A percentile compares a stretch with the other conserved stretches of the same genome.
Evolutionary conservation across 1,284 basidiomycete species (phyloP).

Genomic region (Leccinum subrobustum): DNA sequence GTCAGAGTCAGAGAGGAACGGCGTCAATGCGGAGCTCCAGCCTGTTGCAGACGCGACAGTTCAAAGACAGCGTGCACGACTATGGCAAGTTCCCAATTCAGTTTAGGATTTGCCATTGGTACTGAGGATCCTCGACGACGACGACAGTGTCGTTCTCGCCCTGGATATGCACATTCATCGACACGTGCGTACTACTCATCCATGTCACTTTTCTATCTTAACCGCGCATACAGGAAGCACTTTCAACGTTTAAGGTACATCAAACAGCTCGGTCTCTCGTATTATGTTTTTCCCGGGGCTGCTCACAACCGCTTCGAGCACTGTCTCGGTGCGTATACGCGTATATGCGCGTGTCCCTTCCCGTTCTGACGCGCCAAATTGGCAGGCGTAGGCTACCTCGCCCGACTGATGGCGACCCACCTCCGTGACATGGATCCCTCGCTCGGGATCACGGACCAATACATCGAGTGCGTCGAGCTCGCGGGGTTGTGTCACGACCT

Average conservation of each 20-base stretch:
- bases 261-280: slow-evolving; percentile 76
- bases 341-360: not conserved
- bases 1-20: not conserved
- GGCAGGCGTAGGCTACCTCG: slow-evolving; percentile 69
- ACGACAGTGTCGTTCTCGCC: slow-evolving; percentile 37
- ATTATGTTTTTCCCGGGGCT: slow-evolving; percentile 73
- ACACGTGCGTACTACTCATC: slow-evolving; percentile 36
- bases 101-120: not conserved
- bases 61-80: slow-evolving; percentile 36
- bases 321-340: slow-evolving; percentile 52
- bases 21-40: not conserved
- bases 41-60: slow-evolving; percentile 22
- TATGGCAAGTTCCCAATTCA: slow-evolving; percentile 23
- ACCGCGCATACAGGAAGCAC: slow-evolving; percentile 49
- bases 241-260: slow-evolving; percentile 73
- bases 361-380: not conserved
- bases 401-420: slow-evolving; percentile 56
- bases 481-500: slow-evolving; percentile 60
- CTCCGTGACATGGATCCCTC: slow-evolving; percentile 59
- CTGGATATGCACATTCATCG: slow-evolving; percentile 41
- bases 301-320: slow-evolving; percentile 81
- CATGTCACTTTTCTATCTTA: not conserved
- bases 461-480: slow-evolving; percentile 52
- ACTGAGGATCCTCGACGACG: not conserved
- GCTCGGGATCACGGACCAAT: slow-evolving; percentile 56